Conservation (phyloP, 1,284 basidiomycete genomes). For the Boletellus deceptivus region DNA sequence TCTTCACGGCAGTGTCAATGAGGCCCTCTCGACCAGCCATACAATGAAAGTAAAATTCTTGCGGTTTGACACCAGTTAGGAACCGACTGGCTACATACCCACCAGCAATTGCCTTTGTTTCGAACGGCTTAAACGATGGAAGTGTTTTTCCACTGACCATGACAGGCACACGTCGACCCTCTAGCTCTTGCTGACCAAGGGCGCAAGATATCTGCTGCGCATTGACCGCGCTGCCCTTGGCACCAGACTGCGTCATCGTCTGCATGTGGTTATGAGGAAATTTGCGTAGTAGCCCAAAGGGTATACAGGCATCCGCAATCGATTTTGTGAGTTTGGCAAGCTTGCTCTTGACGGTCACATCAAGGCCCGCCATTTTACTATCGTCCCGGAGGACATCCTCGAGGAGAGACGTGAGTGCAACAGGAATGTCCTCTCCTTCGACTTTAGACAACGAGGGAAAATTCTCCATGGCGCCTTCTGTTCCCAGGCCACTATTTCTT, state of each 20-base stretch:
- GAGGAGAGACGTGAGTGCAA: conserved; percentile 60
- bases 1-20: conserved; percentile 99
- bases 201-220: conserved; percentile 97
- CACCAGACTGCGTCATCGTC: conserved; percentile 97
- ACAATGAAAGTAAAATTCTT: conserved; percentile 99
- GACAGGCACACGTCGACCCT: conserved; percentile 96
- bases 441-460: conserved; percentile 68
- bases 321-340: conserved; percentile 85
- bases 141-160: conserved; percentile 99
- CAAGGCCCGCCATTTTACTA: conserved; percentile 94
- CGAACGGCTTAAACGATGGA: conserved; percentile 96
- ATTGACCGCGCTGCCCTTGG: conserved; percentile 97
- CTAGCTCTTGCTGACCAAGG: conserved; percentile 96
- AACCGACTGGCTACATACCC: conserved; percentile 99
- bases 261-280: conserved; percentile 99
- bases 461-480: conserved; percentile 86
- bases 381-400: conserved; percentile 98
- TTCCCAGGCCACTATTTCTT: conserved; percentile 73
- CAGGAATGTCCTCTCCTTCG: conserved; percentile 50
- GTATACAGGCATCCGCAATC: conserved; percentile 88
- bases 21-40: conserved; percentile 99
- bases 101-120: conserved; percentile 95
- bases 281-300: conserved; percentile 83
- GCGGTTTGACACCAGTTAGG: conserved; percentile 96
- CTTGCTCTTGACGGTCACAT: conserved; percentile 88